A percentile compares a stretch with the other conserved stretches of the same genome.
Conservation (phyloP, 139 green algal species). For the Asterochloris erici region DNA sequence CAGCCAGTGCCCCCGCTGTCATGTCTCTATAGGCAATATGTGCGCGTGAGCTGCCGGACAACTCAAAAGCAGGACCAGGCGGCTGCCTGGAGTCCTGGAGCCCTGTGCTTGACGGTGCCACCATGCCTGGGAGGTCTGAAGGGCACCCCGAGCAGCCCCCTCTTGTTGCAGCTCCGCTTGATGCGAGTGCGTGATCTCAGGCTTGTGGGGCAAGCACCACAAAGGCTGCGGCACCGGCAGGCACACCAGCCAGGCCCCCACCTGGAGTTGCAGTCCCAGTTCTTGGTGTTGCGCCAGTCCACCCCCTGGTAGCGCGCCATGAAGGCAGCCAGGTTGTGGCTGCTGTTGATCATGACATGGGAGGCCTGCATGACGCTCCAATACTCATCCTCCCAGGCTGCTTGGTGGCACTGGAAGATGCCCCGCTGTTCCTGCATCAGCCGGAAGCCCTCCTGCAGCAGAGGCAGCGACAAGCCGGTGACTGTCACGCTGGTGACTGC, state of each 20-base stretch:
- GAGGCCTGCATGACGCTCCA: conserved; percentile 31
- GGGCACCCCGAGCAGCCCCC: too few relatives aligned
- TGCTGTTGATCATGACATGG: conserved; percentile 22
- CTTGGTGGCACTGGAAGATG: conserved; percentile 35
- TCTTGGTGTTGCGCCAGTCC: conserved; percentile 11
- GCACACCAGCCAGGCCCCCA: background rate
- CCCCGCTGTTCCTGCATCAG: conserved; percentile 6
- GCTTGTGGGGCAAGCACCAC: too few relatives aligned
- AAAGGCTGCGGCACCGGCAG: too few relatives aligned
- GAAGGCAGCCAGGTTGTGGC: conserved; percentile 22
- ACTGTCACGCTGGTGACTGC: background rate
- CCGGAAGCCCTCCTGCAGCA: conserved; percentile 4
- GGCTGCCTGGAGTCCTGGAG: too few relatives aligned
- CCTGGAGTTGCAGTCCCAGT: conserved; percentile 21
- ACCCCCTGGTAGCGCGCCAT: conserved; percentile 23
- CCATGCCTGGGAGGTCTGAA: too few relatives aligned
- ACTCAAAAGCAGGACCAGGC: too few relatives aligned
- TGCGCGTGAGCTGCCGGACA: too few relatives aligned
- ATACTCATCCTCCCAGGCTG: conserved; percentile 28
- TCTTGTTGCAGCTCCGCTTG: too few relatives aligned
- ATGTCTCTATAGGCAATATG: too few relatives aligned
- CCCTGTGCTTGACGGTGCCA: too few relatives aligned
- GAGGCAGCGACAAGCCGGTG: background rate
- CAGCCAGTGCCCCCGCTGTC: too few relatives aligned
- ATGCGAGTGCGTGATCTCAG: too few relatives aligned